Evolutionary conservation across 495 filamentous ascomycete species (phyloP).

Genomic region (Talaromyces ruber): DNA sequence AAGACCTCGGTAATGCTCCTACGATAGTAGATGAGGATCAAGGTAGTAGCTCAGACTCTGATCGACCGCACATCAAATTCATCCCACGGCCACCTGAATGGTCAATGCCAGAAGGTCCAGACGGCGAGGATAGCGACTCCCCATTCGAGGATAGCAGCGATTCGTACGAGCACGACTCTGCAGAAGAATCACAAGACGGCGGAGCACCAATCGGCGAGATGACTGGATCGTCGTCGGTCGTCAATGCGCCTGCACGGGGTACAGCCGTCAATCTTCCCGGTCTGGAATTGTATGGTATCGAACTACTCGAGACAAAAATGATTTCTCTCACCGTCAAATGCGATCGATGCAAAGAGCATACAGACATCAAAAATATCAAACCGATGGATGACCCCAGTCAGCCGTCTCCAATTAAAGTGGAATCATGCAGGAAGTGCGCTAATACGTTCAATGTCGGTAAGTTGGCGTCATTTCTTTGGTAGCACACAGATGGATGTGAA

Average conservation of each 20-base stretch:
- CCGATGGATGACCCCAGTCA: constrained; percentile 31
- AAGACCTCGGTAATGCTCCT: not conserved
- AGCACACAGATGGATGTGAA: not conserved
- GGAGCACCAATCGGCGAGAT: constrained; percentile 23
- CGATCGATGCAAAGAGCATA: constrained; percentile 69
- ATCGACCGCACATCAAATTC: constrained; percentile 58
- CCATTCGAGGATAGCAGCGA: constrained; percentile 25
- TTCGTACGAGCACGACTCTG: constrained; percentile 33
- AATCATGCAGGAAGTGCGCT: constrained; percentile 72
- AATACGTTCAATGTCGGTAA: constrained; percentile 52
- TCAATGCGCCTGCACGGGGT: constrained; percentile 46
- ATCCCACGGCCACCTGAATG: constrained; percentile 83
- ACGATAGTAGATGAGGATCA: constrained; percentile 3
- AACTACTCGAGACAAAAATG: constrained; percentile 63
- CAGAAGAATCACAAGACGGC: constrained; percentile 41
- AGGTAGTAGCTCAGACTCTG: constrained; percentile 9
- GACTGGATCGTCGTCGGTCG: constrained; percentile 6
- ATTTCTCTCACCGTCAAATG: constrained; percentile 75
- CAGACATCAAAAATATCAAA: constrained; percentile 62
- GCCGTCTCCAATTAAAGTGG: constrained; percentile 23
- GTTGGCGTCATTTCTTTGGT: not conserved
- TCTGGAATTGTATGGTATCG: constrained; percentile 72
- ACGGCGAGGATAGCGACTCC: constrained; percentile 27
- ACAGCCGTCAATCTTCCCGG: constrained; percentile 76
- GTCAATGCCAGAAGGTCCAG: constrained; percentile 33